A percentile compares a stretch with the other conserved stretches of the same genome.
Conservation (phyloP, 2,329 filamentous ascomycete genomes). For the Sporothrix humicola region DNA sequence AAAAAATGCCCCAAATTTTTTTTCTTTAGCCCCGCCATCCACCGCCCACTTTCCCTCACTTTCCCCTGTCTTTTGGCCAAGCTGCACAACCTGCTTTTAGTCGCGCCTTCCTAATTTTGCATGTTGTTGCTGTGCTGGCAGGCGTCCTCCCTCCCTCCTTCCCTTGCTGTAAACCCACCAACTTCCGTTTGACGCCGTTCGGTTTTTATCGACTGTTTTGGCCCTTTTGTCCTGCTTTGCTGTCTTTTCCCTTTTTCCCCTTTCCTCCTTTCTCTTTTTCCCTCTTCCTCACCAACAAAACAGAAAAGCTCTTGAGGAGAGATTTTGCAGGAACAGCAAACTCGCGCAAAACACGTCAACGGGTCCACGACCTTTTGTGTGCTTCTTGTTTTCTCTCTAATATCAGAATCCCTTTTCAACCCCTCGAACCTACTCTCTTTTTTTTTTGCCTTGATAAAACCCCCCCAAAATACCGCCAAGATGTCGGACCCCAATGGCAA, state of each 20-base stretch:
- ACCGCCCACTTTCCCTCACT: constrained; percentile 31
- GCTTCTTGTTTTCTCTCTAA: constrained; percentile 19
- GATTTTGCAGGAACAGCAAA: constrained; percentile 15
- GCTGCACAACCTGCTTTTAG: constrained; percentile 26
- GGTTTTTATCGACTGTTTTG: background rate
- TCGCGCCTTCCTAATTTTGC: constrained; percentile 31
- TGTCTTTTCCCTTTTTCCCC: background rate
- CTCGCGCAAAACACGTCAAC: constrained; percentile 1
- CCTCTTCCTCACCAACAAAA: background rate
- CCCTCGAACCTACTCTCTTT: constrained; percentile 1
- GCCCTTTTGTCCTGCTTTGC: background rate
- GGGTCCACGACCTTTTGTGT: constrained; percentile 26
- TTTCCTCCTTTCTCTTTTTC: background rate
- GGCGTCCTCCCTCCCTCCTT: constrained; percentile 22
- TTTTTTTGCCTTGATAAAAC: background rate
- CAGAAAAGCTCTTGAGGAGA: constrained; percentile 10
- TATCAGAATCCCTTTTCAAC: constrained; percentile 7
- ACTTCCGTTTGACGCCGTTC: background rate
- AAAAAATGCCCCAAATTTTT: constrained; percentile 18
- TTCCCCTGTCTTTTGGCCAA: background rate
- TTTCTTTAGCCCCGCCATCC: constrained; percentile 33
- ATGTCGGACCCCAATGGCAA: constrained; percentile 88
- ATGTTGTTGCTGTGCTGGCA: constrained; percentile 25
- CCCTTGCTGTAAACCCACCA: constrained; percentile 21
- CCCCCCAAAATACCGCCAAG: constrained; percentile 48